Evolutionary conservation across 2,329 filamentous ascomycete genomes (phyloP), one percentile per base, ranked within the genome.

Genomic region (Fusarium stilboides): DNA sequence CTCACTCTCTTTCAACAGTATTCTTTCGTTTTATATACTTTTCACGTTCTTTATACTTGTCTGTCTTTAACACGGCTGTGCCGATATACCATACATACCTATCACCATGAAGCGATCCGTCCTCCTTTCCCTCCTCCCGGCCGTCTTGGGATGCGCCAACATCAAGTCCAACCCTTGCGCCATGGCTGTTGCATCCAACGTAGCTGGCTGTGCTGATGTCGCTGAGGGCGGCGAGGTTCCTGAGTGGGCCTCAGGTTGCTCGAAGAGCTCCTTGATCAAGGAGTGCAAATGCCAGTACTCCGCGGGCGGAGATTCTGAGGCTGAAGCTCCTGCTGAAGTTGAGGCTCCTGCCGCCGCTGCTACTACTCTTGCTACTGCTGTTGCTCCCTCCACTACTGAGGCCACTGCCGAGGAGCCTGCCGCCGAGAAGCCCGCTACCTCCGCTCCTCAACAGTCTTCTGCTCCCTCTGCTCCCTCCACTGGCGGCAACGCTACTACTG

Each of bases 281-380:
- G 77, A 79, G 40, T 79, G 77, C 44, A 70, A 72, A 20, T 83
- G 72, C 57, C 61, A 73, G 36, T 73, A 67, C 45, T 63, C 72
- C 54, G 66, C 64, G 33, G 69, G 72, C 62, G 63, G 68, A 50
- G 62, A 65, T 33, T 55, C 44, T 42, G 44, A 57, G 10, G 57
- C 68, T 33, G 51, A 52, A 14, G 51, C 67, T 33, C 33, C 53
- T 5, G 45, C 39, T 24, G 57, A 57, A 50, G 46, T 39, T 24
- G 57, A 57, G 54, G 50, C 22, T 28, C 56, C 68, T 14, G 54
- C 47, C 9, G 43, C 44, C 9, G 24, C 51, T 7, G 36, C 63
- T 20, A 70, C 68, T 3, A 70, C 68, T 5, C 59, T 70, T 20
- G 62, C 62, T n/a, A 69, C 70, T n/a, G 50, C 55, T 9, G 57